Base-by-base conservation (phyloP, 495 filamentous ascomycete genomes). In the Penicillium goetzii region DNA sequence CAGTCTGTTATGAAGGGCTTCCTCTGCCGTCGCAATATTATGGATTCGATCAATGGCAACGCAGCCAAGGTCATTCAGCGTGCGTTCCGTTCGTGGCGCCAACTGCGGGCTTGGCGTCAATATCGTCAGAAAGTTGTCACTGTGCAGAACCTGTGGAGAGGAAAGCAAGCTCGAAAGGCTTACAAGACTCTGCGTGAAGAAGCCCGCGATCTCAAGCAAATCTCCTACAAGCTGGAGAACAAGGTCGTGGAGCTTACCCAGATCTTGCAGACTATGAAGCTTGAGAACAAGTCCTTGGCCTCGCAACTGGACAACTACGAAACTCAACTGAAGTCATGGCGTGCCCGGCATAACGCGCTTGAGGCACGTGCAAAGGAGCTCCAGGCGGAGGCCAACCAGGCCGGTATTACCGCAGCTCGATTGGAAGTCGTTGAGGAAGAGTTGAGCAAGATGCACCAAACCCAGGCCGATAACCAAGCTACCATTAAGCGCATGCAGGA, bases 181-280 rank as follows among this genome's bases (percentile, higher is more conserved):
- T 99, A 99, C 83, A 97, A 96, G 86, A 87, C 74, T 47, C 76
- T 96, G 58, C 91, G 96, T 55, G 94, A 96, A 75, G 96, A 99
- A 74, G 93, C 95, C 41, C 90, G 96, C 70, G 95, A 99, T 83
- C 86, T 99, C 68, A 97, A 97, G 80, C 92, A 97, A 75, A 99
- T 99, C 66, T 97, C 93, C 15, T 98, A 98, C 81, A 98, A 96
- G 81, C 78, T 99, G 70, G 96, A 98, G 82, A 97, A 98, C 83
- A 98, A 99, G 85, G 95, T 99, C 59, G 91, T 97, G 58, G 96
- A 99, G 79, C 82, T 99, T 67, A 99, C 96, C 11, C 96, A 99
- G 76, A 90, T 90, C 56, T 75, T 98, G 73, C 93, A 94, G 69
- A 88, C 91, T 33, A 88, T 97, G 83, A 96, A 96, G 81, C 83